A percentile compares a stretch with the other conserved stretches of the same genome.
Evolutionary conservation across 2,329 filamentous ascomycete species (phyloP).

Genomic region (Neodidymelliopsis sp.): DNA sequence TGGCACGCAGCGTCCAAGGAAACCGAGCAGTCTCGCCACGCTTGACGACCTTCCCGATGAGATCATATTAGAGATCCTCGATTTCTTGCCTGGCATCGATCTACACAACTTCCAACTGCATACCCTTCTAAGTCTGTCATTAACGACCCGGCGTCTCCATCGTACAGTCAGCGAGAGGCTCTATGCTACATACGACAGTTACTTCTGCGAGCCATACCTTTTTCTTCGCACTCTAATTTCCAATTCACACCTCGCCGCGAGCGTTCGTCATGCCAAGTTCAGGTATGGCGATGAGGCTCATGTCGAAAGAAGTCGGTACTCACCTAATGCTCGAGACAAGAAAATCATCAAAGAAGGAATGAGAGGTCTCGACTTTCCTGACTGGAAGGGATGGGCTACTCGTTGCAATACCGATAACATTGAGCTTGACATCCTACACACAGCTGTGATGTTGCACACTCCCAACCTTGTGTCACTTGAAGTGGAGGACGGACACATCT

Average conservation of each 20-base stretch:
- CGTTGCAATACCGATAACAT: slow-evolving; percentile 25
- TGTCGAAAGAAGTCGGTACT: slow-evolving; percentile 15
- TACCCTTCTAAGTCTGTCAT: slow-evolving; percentile 31
- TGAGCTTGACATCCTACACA: slow-evolving; percentile 28
- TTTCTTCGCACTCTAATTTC: slow-evolving; percentile 39
- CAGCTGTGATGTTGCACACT: slow-evolving; percentile 34
- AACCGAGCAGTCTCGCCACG: slow-evolving; percentile 2
- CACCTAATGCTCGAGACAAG: slow-evolving; percentile 33
- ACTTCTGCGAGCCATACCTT: slow-evolving; percentile 33
- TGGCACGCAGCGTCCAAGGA: background rate
- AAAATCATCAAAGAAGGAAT: slow-evolving; percentile 37
- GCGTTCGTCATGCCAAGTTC: slow-evolving; percentile 27
- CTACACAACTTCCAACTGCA: slow-evolving; percentile 24
- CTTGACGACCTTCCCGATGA: slow-evolving; percentile 39
- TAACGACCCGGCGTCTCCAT: slow-evolving; percentile 34
- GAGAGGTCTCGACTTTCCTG: slow-evolving; percentile 23
- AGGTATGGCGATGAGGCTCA: slow-evolving; percentile 20
- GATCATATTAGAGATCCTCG: slow-evolving; percentile 35
- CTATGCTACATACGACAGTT: slow-evolving; percentile 32
- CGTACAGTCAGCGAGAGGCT: slow-evolving; percentile 27
- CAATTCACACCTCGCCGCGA: slow-evolving; percentile 24
- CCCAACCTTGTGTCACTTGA: slow-evolving; percentile 30
- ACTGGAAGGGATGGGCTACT: slow-evolving; percentile 38
- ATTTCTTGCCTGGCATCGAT: slow-evolving; percentile 30
- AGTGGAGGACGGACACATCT: slow-evolving; percentile 23